Base-by-base conservation (phyloP, 1,284 basidiomycete genomes). In the Leccinum pallidistipes region DNA sequence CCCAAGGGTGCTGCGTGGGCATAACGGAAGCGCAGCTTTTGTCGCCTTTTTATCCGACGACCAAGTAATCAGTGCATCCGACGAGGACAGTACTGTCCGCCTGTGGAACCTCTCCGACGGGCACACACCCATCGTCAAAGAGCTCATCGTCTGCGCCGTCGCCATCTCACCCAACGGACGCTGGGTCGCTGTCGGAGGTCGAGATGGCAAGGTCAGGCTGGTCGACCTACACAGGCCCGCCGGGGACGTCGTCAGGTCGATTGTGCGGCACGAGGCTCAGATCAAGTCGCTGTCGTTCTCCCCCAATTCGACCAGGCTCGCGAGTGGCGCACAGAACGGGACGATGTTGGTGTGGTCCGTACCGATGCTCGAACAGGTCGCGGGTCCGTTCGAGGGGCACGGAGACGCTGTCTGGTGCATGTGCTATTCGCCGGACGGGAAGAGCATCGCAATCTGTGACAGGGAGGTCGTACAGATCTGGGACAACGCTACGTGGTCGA, bases 271-370 rank as follows among this genome's bases (percentile, higher is more conserved):
- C 16, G 11, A 8, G 12, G 40, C 45, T 0, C n/a, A 34, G 18
- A 21, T 69, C 58, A 57, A 38, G 29, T 72, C 68, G 5, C 12
- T 69, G 57, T 51, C 68, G 0, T 70, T 69, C 51, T 69, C 68
- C 7, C 67, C 68, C 1, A 59, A 72, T 40, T 63, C 66, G 11
- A 62, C 12, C n/a, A 45, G 51, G 7, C 32, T 72, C 49, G 64
- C 64, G 5, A 69, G 67, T 6, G 70, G 68, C 11, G 62, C 62
- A 5, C 57, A 58, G 7, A 63, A 69, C 11, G 69, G 70, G 59
- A 54, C 49, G 5, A 58, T 69, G 40, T 3, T 45, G 75, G 68
- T 57, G 69, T 76, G 68, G 70, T 62, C 62, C 14, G 24, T 57
- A 0, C 9, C 40, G 2, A 47, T 55, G 8, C 64, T 69, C 43